A percentile compares a stretch with the other conserved stretches of the same genome.
These are phyloP conservation scores for Puya raimondii DNA, from an alignment of 176 grass and related monocot species.

Conservation along the genomic window DNA sequence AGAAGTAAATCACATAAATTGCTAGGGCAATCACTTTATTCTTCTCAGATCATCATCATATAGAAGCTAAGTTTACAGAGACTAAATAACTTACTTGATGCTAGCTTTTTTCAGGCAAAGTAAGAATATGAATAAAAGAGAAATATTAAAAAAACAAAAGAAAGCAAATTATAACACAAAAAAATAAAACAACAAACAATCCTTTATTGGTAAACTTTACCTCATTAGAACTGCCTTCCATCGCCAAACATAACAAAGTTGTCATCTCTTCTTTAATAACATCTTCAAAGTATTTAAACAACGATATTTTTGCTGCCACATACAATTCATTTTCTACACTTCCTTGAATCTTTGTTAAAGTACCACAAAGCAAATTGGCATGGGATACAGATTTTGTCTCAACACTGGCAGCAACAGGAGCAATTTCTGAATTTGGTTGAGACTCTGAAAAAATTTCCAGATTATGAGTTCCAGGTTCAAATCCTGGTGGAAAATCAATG, in stretches of 20 bases:
- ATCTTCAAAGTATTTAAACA: constrained; percentile 66
- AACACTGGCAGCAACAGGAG: constrained; percentile 13
- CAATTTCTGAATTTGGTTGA: constrained; percentile 10
- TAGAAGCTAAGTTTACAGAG: too few species aligned
- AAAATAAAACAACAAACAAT: background rate
- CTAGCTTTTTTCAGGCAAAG: too few species aligned
- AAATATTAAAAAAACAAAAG: background rate
- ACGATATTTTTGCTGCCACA: constrained; percentile 52
- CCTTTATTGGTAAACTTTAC: constrained; percentile 31
- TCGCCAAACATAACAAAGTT: constrained; percentile 41
- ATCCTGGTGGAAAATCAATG: constrained; percentile 69
- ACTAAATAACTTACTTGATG: too few species aligned
- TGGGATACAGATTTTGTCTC: constrained; percentile 24
- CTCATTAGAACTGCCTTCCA: constrained; percentile 24
- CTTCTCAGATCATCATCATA: too few species aligned
- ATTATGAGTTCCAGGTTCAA: constrained; percentile 37
- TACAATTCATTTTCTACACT: constrained; percentile 65
- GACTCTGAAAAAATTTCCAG: constrained; percentile 20
- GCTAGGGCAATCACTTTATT: too few species aligned
- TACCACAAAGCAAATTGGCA: constrained; percentile 21
- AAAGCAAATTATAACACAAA: background rate
- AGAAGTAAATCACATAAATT: too few species aligned
- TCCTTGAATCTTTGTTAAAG: constrained; percentile 19
- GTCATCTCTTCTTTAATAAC: constrained; percentile 68
- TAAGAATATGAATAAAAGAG: background rate